phyloP scores from a whole-genome alignment of 371 early-diverging fungal genomes.

The Saksenaea oblongispora region DNA sequence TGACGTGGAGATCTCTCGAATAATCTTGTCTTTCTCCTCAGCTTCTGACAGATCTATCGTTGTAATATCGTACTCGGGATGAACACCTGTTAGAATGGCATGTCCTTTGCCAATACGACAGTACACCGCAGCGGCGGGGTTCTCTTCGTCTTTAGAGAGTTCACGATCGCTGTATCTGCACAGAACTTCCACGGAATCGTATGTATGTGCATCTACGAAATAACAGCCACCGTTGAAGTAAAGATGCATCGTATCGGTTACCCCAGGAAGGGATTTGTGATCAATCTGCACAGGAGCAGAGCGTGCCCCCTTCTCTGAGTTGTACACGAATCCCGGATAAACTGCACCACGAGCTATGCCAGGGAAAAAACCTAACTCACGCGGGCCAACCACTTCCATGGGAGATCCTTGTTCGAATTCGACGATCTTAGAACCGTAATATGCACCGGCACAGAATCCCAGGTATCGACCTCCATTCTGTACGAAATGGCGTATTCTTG shows the following conservation, averaged over 20 bases:
- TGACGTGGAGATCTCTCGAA: conserved; percentile 39
- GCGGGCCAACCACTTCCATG: conserved; percentile 71
- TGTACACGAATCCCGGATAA: conserved; percentile 80
- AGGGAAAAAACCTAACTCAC: conserved; percentile 74
- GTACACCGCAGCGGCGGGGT: conserved; percentile 51
- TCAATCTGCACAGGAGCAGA: conserved; percentile 51
- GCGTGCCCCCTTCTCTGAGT: conserved; percentile 75
- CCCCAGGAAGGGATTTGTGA: conserved; percentile 6
- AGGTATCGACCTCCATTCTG: conserved; percentile 81
- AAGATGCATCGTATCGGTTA: conserved; percentile 27
- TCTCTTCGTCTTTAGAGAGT: conserved; percentile 22
- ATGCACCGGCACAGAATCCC: conserved; percentile 94
- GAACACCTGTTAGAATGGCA: conserved; percentile 71
- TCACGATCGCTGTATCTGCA: conserved; percentile 58
- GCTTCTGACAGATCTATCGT: conserved; percentile 38
- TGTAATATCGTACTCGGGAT: conserved; percentile 73
- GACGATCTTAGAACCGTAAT: conserved; percentile 71
- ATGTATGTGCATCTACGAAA: conserved; percentile 60
- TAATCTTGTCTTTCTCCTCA: conserved; percentile 29
- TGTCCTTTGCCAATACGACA: conserved; percentile 64
- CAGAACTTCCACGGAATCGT: conserved; percentile 51
- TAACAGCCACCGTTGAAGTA: conserved; percentile 86
- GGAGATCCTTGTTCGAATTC: conserved; percentile 76
- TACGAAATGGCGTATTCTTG: conserved; percentile 73
- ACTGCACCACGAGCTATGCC: conserved; percentile 76